Evolutionary conservation across 2,329 filamentous ascomycete genomes (phyloP), one percentile per base, ranked within the genome.

Genomic region (Pyricularia sp.): DNA sequence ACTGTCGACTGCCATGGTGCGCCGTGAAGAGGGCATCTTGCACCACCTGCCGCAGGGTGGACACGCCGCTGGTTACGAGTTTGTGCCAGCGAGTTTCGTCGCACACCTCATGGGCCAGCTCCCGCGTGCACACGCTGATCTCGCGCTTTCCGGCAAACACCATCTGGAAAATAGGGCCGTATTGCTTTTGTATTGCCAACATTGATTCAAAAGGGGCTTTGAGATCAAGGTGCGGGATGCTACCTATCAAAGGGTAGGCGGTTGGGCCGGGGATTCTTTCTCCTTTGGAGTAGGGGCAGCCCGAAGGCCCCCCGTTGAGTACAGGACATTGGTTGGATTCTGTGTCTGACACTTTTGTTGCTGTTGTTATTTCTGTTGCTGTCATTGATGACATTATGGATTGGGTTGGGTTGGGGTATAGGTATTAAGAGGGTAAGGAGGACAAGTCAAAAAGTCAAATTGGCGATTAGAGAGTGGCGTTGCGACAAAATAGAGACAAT

Each of bases 91-190:
- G n/a, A 11, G 31, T 66, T 36, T 66, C 65, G 33, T 66, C 65
- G 36, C 65, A 66, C 9, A 66, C 31, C 36, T 66, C 65, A 10
- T 42, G 30, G 10, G 65, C 23, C 2, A 66, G 65, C 65, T 66
- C 65, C 23, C 31, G 33, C 33, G 65, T 66, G 58, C 64, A 65
- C 6, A 65, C 64, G 31, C 64, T 65, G 30, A 65, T 65, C 64
- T 65, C 64, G 31, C 64, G 64, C 64, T 65, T 65, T 14, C 64
- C 64, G 20, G 64, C 64, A 65, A 65, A 65, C 12, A 65, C 30
- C 64, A 65, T 65, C 30, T 42, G 30, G 31, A 65, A 65, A 20
- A 65, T 42, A 6, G 64, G 64, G 17, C 64, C 64, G 20, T 65
- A 65, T 10, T 42, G 30, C 9, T 65, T 65, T 25, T 65, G 64